Base-by-base conservation (phyloP, 208 protist genomes). In the Crithidia thermophila region DNA sequence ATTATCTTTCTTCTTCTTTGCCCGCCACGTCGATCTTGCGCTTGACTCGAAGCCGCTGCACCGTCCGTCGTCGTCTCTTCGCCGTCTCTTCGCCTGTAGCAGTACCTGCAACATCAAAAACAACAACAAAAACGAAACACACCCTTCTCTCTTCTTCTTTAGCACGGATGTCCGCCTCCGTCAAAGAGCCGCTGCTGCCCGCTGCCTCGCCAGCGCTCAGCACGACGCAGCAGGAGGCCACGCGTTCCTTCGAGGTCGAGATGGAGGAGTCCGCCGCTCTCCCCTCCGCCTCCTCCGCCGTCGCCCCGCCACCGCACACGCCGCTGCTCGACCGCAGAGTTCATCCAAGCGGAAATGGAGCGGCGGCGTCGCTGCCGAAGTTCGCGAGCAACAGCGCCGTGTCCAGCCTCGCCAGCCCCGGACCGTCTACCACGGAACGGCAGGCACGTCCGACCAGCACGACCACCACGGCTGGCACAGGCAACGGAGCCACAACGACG, bases 211-310 rank as follows among this genome's bases (percentile, higher is more conserved):
- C n/a, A n/a, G n/a, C n/a, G n/a, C n/a, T n/a, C 33, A 33, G 37
- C n/a, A 46, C 34, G 14, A 36, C 14, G 10, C 42, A 63, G 60
- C 28, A 64, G 10, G 68, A 75, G 43, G 47, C 51, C 39, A 67
- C 39, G 16, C 34, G 36, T 21, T 64, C 68, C 16, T 67, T 67
- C 42, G 37, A 57, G 1, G 21, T 67, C 1, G 68, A 57, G 20
- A 30, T 67, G 37, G 59, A 63, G 13, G 68, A 75, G 28, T 49
- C 31, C 33, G 31, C 58, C 13, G 68, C 64, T 34, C 34, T 75
- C 25, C 34, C 50, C 33, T 18, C 40, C 1, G 47, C n/a, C 9
- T 59, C 53, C 27, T 50, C 57, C 10, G 57, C 57, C 4, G 57
- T 63, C 0, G n/a, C n/a, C n/a, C n/a, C n/a, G n/a, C n/a, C n/a